Percentiles rank a stretch among this genome's conserved stretches.
Evolutionary conservation across 2,329 filamentous ascomycete genomes (phyloP).

Genomic region (Colletotrichum sp.): DNA sequence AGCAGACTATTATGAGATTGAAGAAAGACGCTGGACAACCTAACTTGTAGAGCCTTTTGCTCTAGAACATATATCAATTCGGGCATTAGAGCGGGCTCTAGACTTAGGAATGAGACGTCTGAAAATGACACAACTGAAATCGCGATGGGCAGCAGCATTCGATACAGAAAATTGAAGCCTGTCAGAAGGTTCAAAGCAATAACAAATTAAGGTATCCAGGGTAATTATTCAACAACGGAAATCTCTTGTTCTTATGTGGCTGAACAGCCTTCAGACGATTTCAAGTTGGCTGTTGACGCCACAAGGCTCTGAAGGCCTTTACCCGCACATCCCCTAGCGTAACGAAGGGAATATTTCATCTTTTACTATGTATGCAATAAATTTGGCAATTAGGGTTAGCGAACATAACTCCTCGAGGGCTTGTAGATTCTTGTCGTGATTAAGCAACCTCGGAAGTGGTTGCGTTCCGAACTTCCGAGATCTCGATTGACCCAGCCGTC

Average conservation of each 20-base stretch:
- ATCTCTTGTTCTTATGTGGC: not conserved
- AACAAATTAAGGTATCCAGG: not conserved
- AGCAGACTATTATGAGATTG: not conserved
- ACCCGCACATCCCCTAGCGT: not conserved
- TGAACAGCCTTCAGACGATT: not conserved
- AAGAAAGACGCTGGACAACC: not conserved
- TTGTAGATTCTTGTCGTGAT: not conserved
- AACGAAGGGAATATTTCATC: not conserved
- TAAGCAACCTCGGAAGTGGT: not conserved
- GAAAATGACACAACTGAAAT: not conserved
- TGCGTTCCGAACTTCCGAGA: slow-evolving; percentile 1
- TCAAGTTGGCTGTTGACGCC: not conserved
- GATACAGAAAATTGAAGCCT: fast-evolving
- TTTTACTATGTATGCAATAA: not conserved
- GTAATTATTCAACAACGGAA: not conserved
- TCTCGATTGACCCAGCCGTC: not conserved
- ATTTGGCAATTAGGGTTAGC: not conserved
- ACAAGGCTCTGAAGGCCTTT: not conserved
- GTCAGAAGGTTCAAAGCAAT: not conserved
- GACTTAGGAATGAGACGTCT: not conserved
- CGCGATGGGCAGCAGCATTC: fast-evolving
- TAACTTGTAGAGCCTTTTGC: not conserved
- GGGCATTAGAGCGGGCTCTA: not conserved
- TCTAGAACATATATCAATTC: fast-evolving
- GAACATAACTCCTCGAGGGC: not conserved